Evolutionary conservation across 2,329 filamentous ascomycete genomes (phyloP), one percentile per base, ranked within the genome.

Genomic region (Alternaria arborescens): DNA sequence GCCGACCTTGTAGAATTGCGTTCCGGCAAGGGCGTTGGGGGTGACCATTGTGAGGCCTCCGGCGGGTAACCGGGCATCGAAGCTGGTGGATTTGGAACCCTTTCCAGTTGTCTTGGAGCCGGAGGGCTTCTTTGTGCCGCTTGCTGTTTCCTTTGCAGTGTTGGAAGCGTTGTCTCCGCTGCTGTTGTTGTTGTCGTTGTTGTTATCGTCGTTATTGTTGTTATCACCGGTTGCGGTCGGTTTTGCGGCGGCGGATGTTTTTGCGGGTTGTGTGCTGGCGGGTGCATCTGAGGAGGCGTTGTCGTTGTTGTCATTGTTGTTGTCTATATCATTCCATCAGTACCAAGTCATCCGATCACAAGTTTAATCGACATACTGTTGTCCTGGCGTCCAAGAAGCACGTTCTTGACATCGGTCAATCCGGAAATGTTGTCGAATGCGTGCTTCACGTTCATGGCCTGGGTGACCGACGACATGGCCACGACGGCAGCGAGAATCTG

Each of bases 31-130:
- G 8, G 81, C 73, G 51, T 80, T 79, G 2, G 88, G 88, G 6
- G 86, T 88, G 55, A 89, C 79, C 85, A 90, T 87, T 44, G 82
- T 81, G 56, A 90, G 81, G 54, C 87, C 88, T 46, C 88, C 88
- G 3, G 85, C 81, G 22, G 84, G 84, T 16, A 84, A 74, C 56
- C 84, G 82, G 51, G 85, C 76, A 64, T 88, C 83, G 71, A 86
- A 85, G 47, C 67, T 72, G 51, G 75, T 76, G 8, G 68, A 61
- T 36, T 66, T 74, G 52, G 73, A 59, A 56, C 67, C 70, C 34
- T 60, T 55, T 5, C 60, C 62, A 7, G 65, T 69, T 34, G 64
- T 66, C 55, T 62, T 71, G 40, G 69, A 68, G 44, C 59, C 69
- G 1, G 66, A 64, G 46, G 60, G 61, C 52, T 65, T 73, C 38